Base-by-base conservation (phyloP, 306 rosid species). In the Senna tora region DNA sequence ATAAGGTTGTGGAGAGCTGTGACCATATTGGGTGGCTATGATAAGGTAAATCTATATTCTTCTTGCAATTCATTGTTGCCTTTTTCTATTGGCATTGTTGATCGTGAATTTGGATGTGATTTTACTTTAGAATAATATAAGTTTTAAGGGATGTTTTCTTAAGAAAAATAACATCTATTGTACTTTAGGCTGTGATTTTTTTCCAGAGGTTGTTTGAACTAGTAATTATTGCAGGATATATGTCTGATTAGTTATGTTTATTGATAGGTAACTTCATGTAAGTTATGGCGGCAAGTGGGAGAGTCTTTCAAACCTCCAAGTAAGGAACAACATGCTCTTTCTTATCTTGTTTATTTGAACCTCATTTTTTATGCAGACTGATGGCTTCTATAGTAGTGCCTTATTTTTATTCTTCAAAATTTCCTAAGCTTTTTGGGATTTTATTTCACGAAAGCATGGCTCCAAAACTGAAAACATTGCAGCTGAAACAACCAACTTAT, bases 281-380 rank as follows among this genome's bases (percentile, higher is more conserved):
- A 95, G 87, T 77, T 91, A 84, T 95, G 99, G 97, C 87, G 93
- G 78, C 96, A 91, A 89, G 99, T 95, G 84, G 99, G 99, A 77
- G 99, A 88, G 78, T 88, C 97, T 73, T 95, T 95, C 85, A 95
- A 83, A 80, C 99, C 99, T 74, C 99, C 99, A 38, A 92, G 99
- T 95, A 89, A 81, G 97, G 71, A 73, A 72, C 9, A 33, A 38
- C 39, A 2, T 70, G 9, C 51, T 5, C 63, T 71, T 58, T 75
- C 69, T 65, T 30, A 49, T 78, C 59, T 22, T 45, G 64, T 68
- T 41, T 57, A 61, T 15, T 15, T 36, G 55, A 49, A 25, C 16
- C 47, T 36, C n/a, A 30, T 58, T 59, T 11, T 15, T n/a, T n/a
- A 32, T 54, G 66, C 13, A 17, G 12, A 22, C 42, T 69, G 42